These are phyloP conservation scores for Ceratocystis albifundus DNA, from an alignment of 2,329 filamentous ascomycete species.

Conservation along the genomic window DNA sequence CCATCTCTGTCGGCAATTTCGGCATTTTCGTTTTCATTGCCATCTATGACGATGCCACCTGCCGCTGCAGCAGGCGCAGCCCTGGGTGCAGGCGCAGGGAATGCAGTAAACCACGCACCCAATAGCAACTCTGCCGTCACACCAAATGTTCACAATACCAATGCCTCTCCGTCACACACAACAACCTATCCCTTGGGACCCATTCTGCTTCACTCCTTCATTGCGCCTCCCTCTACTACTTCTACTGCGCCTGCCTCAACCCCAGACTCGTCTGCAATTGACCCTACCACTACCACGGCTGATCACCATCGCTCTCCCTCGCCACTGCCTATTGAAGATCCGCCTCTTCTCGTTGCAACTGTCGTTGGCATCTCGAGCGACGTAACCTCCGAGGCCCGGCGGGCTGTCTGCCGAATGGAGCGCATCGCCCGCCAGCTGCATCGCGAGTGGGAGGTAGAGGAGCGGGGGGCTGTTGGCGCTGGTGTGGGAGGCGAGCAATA, in stretches of 20 bases:
- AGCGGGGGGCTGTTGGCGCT: conserved; percentile 14
- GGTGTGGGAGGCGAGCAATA: background rate
- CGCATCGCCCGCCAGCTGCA: conserved; percentile 45
- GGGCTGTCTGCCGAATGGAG: conserved; percentile 43
- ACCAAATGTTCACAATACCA: background rate
- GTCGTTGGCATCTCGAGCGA: conserved; percentile 42
- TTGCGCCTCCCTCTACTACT: conserved; percentile 15
- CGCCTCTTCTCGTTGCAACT: conserved; percentile 44
- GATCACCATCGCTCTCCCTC: too few species aligned
- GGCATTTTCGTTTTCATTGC: background rate
- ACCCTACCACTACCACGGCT: too few species aligned
- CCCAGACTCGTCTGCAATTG: conserved; percentile 21
- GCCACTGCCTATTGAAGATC: conserved; percentile 23
- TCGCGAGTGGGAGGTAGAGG: conserved; percentile 38
- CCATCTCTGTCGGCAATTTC: conserved; percentile 1
- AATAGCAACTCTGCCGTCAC: background rate
- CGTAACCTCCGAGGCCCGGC: conserved; percentile 39
- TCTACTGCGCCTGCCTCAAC: conserved; percentile 27
- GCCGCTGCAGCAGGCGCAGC: background rate
- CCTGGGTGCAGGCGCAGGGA: background rate
- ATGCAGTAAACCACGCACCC: background rate
- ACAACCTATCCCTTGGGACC: conserved; percentile 2
- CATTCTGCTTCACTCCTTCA: conserved; percentile 22
- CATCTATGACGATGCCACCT: background rate
- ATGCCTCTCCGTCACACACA: background rate